phyloP scores from a whole-genome alignment of 2,329 filamentous ascomycete genomes.

The Venturia nashicola region DNA sequence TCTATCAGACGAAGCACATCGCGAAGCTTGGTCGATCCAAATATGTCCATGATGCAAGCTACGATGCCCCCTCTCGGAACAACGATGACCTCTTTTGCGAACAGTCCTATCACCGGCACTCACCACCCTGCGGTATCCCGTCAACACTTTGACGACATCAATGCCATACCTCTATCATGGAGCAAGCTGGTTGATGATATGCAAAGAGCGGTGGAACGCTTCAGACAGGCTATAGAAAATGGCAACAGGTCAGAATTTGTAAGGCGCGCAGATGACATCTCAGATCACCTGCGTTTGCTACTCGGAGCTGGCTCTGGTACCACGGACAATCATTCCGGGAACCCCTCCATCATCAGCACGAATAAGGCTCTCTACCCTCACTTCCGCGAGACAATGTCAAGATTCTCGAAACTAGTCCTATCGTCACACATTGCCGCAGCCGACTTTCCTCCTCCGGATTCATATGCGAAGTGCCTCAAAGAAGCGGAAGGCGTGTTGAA shows the following conservation, averaged over 20 bases:
- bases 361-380: conserved; percentile 96
- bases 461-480: conserved; percentile 85
- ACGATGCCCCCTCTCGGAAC: conserved; percentile 37
- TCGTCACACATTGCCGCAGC: conserved; percentile 96
- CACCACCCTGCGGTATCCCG: conserved; percentile 48
- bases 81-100: conserved; percentile 42
- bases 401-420: conserved; percentile 97
- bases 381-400: conserved; percentile 98
- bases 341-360: conserved; percentile 97
- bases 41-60: conserved; percentile 32
- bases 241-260: conserved; percentile 84
- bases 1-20: conserved; percentile 41
- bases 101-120: conserved; percentile 32
- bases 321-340: conserved; percentile 96
- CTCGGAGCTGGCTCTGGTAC: conserved; percentile 94
- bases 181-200: conserved; percentile 83
- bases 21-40: conserved; percentile 31
- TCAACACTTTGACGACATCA: conserved; percentile 86
- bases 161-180: conserved; percentile 73
- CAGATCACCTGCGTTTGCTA: conserved; percentile 83
- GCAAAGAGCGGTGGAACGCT: conserved; percentile 78
- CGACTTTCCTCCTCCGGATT: conserved; percentile 90
- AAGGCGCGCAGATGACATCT: conserved; percentile 90
- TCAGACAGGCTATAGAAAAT: conserved; percentile 77
- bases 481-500: conserved; percentile 95